Evolutionary conservation across 2,329 filamentous ascomycete species (phyloP).

Genomic region (Neofusicoccum sp.): DNA sequence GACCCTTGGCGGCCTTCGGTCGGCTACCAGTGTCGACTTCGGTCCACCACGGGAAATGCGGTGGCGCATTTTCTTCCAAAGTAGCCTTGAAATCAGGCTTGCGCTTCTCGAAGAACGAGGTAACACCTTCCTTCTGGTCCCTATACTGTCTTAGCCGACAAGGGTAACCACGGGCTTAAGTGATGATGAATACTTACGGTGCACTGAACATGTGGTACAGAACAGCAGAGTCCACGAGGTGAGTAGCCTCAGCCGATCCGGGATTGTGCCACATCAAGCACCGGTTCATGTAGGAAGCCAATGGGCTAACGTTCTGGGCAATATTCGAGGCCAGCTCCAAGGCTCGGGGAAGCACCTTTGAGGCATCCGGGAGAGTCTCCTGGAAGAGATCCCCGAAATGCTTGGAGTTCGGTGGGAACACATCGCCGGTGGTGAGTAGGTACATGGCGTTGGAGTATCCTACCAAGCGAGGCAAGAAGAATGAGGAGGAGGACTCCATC

Average conservation of each 20-base stretch:
- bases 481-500: conserved; percentile 21
- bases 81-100: conserved; percentile 18
- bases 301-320: not conserved
- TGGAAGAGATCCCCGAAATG: conserved; percentile 18
- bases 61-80: conserved; percentile 19
- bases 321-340: conserved; percentile 11
- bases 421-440: conserved; percentile 19
- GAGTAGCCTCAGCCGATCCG: conserved; percentile 16
- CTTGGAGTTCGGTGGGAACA: conserved; percentile 16
- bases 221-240: conserved; percentile 18
- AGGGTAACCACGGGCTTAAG: too few species aligned
- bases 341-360: conserved; percentile 4
- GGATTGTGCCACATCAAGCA: conserved; percentile 20
- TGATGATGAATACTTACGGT: not conserved
- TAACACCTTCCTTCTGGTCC: conserved; percentile 15
- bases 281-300: conserved; percentile 18
- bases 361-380: conserved; percentile 6
- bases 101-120: conserved; percentile 20
- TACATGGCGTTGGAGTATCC: conserved; percentile 19
- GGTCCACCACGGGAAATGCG: conserved; percentile 19
- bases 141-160: not conserved
- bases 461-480: conserved; percentile 21
- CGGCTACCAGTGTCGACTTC: not conserved
- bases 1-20: not conserved
- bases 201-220: conserved; percentile 15